These are phyloP conservation scores for Cyclotella kingstonii DNA, from an alignment of 108 stramenopile genomes.

Conservation along the genomic window DNA sequence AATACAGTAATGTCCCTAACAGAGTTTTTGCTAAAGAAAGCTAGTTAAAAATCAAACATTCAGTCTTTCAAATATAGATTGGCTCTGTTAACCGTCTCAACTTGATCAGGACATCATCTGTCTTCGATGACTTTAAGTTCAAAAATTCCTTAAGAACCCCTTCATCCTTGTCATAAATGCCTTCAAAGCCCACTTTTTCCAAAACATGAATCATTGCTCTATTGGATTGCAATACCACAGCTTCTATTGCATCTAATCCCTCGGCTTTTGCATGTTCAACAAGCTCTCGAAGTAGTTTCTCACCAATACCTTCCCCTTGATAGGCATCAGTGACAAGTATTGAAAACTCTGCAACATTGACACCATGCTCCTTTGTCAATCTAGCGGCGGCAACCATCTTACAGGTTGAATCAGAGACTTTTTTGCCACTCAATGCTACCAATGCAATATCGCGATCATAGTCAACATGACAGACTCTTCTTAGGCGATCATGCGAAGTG, in stretches of 20 bases:
- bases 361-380: conserved; percentile 29
- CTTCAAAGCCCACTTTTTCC: conserved; percentile 26
- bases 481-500: conserved; percentile 22
- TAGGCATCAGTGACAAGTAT: conserved; percentile 27
- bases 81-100: conserved; percentile 11
- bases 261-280: neutral
- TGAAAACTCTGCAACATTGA: conserved; percentile 25
- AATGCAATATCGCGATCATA: conserved; percentile 39
- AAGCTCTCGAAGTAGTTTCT: neutral
- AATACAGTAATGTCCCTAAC: too few relatives aligned
- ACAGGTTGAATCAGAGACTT: conserved; percentile 5
- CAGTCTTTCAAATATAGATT: conserved; percentile 1
- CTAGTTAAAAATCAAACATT: neutral
- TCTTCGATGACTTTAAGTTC: conserved; percentile 6
- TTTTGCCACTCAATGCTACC: conserved; percentile 29
- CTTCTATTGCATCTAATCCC: conserved; percentile 20
- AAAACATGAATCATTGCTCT: conserved; percentile 36
- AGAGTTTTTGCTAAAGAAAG: too few relatives aligned
- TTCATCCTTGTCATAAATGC: conserved; percentile 22
- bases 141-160: conserved; percentile 20
- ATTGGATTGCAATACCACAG: conserved; percentile 25
- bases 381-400: conserved; percentile 33
- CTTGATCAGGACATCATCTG: neutral
- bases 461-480: conserved; percentile 34
- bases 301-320: conserved; percentile 29